Evolutionary conservation across 2,329 filamentous ascomycete species (phyloP), one percentile per base, ranked within the genome.

Genomic region (Parascedosporium putredinis): DNA sequence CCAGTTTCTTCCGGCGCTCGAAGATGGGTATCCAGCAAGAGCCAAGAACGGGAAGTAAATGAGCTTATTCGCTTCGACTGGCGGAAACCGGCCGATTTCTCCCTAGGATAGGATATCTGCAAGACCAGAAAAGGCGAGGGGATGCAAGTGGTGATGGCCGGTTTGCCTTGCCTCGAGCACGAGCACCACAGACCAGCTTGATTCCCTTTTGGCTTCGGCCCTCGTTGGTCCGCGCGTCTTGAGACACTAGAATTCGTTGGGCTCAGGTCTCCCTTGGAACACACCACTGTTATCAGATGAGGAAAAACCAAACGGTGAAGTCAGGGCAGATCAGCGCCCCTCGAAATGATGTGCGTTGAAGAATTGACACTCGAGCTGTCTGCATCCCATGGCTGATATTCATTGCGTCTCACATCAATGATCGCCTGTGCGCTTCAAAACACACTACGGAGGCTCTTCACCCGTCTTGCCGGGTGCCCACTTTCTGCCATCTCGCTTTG

Each of bases 381-480:
- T 20, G 16, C 38, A 10, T 42, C n/a, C 38, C 38, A 20, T 42
- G 38, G 38, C 38, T 42, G 38, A 42, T 42, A 23, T 42, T 42
- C n/a, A 8, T 42, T 42, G 38, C 20, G 38, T 42, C 38, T 42
- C 38, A 42, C 38, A 42, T 20, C 38, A 42, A 42, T 42, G 38
- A 42, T 42, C 38, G 16, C n/a, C 18, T 20, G 20, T 22, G 14
- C n/a, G 40, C 31, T 29, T 23, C 45, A 18, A 48, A 40, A 18
- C 20, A 20, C 38, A 24, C 3, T n/a, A 7, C 33, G 47, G 36
- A 49, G 24, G 23, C 23, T 49, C 34, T 49, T 40, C 34, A 27
- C 47, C 47, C 47, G 47, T 36, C n/a, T 27, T 42, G 31, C 47
- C 47, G 36, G 47, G 47, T 49, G 47, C 24, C 47, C 18, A 45